phyloP scores from a whole-genome alignment of 225 moss, liverwort and hornwort species.

The Pseudoscleropodium purum region DNA sequence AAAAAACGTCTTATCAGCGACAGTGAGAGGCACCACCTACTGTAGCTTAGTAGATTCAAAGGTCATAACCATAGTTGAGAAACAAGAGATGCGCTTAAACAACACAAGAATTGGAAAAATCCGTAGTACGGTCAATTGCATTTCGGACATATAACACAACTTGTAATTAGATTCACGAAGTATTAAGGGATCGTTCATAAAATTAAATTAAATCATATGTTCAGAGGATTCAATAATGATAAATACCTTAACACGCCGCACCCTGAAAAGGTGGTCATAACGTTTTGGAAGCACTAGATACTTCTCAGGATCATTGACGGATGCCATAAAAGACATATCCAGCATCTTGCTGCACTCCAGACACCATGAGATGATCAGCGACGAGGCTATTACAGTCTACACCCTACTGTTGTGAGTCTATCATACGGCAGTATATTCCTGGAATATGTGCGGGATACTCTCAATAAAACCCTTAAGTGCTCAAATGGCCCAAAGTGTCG shows the following conservation, averaged over 20 bases:
- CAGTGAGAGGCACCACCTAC: not conserved
- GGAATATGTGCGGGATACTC: not conserved
- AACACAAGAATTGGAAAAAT: not conserved
- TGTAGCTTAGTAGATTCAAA: not conserved
- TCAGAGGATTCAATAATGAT: not conserved
- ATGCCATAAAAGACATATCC: conserved; percentile 61
- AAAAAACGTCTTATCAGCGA: not conserved
- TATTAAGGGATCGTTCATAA: not conserved
- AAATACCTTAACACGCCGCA: conserved; percentile 79
- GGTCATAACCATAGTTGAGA: not conserved
- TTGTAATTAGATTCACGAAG: not conserved
- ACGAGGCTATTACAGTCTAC: not conserved
- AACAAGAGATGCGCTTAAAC: not conserved
- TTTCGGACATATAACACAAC: not conserved
- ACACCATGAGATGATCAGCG: conserved; percentile 4
- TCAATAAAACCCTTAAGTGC: not conserved
- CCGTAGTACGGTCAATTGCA: not conserved
- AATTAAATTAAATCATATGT: not conserved
- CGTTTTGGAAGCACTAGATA: conserved; percentile 75
- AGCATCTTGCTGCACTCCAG: conserved; percentile 57
- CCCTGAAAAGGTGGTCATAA: conserved; percentile 77
- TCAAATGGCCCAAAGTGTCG: not conserved
- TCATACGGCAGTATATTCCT: not conserved
- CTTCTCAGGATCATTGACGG: conserved; percentile 57
- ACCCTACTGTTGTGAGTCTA: not conserved